Conservation (phyloP, 257 asterid species). For the Ballota nigra region DNA sequence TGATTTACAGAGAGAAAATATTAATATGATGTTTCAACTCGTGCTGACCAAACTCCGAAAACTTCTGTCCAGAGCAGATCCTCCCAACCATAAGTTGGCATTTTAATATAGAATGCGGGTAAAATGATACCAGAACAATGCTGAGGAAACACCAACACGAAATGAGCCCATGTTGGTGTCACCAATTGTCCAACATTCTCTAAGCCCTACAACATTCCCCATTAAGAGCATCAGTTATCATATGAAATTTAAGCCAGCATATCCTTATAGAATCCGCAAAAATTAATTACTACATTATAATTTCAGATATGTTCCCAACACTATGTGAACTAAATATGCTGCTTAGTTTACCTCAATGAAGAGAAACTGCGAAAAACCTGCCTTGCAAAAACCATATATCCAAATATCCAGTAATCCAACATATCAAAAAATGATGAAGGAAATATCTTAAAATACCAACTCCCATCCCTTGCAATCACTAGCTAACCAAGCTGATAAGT, state of each 20-base stretch:
- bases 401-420: constrained; percentile 37
- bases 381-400: constrained; percentile 36
- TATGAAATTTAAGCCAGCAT: constrained; percentile 27
- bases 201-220: constrained; percentile 41
- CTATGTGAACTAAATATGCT: constrained; percentile 15
- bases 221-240: constrained; percentile 32
- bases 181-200: constrained; percentile 40
- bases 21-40: neutral
- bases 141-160: constrained; percentile 54
- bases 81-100: constrained; percentile 27
- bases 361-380: constrained; percentile 44
- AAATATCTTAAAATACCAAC: constrained; percentile 30
- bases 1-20: neutral
- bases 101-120: constrained; percentile 23
- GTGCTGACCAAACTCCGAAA: neutral
- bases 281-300: constrained; percentile 9
- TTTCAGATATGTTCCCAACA: constrained; percentile 17
- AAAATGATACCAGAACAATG: constrained; percentile 45
- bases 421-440: constrained; percentile 26
- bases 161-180: constrained; percentile 44
- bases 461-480: constrained; percentile 21
- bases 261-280: constrained; percentile 13
- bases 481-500: constrained; percentile 23
- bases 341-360: constrained; percentile 52
- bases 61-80: constrained; percentile 5